These are phyloP conservation scores for Thraustotheca clavata DNA, from an alignment of 352 stramenopile species.

Conservation along the genomic window DNA sequence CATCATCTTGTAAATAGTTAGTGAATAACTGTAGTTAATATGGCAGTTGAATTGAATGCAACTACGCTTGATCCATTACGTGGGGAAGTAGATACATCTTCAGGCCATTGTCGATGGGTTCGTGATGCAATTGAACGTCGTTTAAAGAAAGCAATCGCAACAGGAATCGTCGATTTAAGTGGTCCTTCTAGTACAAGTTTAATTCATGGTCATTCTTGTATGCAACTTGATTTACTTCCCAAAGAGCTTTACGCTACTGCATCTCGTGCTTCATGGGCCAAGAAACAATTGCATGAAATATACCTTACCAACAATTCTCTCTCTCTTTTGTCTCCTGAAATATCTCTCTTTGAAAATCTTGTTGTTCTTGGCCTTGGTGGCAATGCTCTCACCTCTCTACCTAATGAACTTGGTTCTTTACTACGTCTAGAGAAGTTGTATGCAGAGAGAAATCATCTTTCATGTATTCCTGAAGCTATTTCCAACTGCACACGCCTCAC, in stretches of 20 bases:
- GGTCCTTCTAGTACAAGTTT: background rate
- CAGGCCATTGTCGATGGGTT: slow-evolving; percentile 15
- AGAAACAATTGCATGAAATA: slow-evolving; percentile 5
- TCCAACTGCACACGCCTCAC: slow-evolving; percentile 38
- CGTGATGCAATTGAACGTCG: slow-evolving; percentile 9
- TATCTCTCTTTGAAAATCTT: slow-evolving; percentile 3
- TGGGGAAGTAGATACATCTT: slow-evolving; percentile 11
- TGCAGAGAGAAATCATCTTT: slow-evolving; percentile 57
- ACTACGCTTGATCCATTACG: slow-evolving; percentile 5
- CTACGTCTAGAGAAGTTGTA: slow-evolving; percentile 42
- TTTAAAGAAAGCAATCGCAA: slow-evolving; percentile 15
- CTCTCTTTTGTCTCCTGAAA: slow-evolving; percentile 6
- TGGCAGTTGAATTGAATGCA: background rate
- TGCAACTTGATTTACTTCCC: slow-evolving; percentile 15
- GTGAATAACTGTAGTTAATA: no score
- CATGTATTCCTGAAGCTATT: slow-evolving; percentile 38
- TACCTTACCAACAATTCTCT: slow-evolving; percentile 20
- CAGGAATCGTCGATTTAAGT: slow-evolving; percentile 12
- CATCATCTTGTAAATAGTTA: no score
- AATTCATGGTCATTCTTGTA: background rate
- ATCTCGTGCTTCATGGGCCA: slow-evolving; percentile 3
- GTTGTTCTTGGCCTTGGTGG: slow-evolving; percentile 36
- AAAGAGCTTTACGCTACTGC: slow-evolving; percentile 2
- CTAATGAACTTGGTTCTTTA: slow-evolving; percentile 40
- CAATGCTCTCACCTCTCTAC: slow-evolving; percentile 52